Percentiles rank a stretch among this genome's conserved stretches.
Evolutionary conservation across 2,329 filamentous ascomycete genomes (phyloP).

Genomic region (Pestalotiopsis sp.): DNA sequence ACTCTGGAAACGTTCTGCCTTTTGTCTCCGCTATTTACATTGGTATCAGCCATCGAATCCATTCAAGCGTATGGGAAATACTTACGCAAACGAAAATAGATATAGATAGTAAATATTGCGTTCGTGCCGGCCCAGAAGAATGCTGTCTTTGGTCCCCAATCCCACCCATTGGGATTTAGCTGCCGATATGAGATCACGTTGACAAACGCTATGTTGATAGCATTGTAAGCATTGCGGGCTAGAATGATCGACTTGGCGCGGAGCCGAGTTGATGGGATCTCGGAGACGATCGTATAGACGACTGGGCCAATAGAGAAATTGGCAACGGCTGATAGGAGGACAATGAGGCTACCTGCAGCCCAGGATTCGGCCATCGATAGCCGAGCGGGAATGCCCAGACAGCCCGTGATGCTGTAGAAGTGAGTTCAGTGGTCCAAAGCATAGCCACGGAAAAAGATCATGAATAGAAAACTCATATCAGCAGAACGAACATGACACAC

Average conservation of each 20-base stretch:
- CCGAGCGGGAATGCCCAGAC: slow-evolving; percentile 27
- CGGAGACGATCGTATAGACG: slow-evolving; percentile 49
- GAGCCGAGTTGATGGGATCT: slow-evolving; percentile 46
- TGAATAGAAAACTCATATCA: slow-evolving; percentile 38
- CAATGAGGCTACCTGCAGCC: slow-evolving; percentile 43
- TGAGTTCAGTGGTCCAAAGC: not conserved
- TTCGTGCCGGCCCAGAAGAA: slow-evolving; percentile 31
- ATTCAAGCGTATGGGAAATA: slow-evolving; percentile 20
- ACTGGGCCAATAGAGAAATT: slow-evolving; percentile 49
- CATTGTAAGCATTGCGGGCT: slow-evolving; percentile 36
- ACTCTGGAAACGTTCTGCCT: slow-evolving; percentile 48
- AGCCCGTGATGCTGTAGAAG: slow-evolving; percentile 20
- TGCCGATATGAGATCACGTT: slow-evolving; percentile 15
- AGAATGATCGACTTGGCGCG: slow-evolving; percentile 16
- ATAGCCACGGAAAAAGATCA: slow-evolving; percentile 25
- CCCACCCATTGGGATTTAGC: slow-evolving; percentile 14
- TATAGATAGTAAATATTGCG: slow-evolving; percentile 42
- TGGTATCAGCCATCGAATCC: not conserved
- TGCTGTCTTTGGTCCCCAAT: slow-evolving; percentile 14
- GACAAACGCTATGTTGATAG: slow-evolving; percentile 37
- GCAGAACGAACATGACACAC: slow-evolving; percentile 38
- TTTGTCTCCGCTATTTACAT: slow-evolving; percentile 31
- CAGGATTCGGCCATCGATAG: slow-evolving; percentile 45
- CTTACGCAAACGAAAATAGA: slow-evolving; percentile 46
- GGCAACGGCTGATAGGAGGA: slow-evolving; percentile 45